Evolutionary conservation across 345 rosid genomes (phyloP).

Genomic region (Acer saccharum): DNA sequence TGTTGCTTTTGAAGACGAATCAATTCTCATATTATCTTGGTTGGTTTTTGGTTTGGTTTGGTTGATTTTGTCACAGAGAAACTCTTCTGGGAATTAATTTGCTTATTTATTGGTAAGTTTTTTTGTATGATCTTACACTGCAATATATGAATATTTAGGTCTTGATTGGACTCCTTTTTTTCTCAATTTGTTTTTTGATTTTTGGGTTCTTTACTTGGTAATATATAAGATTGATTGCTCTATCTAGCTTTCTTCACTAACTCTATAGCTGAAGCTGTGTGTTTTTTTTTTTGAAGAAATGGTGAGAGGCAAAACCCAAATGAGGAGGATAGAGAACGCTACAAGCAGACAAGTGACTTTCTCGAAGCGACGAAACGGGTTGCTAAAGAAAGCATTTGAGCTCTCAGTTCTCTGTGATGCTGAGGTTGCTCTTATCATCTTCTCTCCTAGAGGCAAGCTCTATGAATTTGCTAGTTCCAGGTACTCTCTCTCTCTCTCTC

Average conservation of each 20-base stretch:
- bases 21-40: not conserved
- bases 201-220: conserved; percentile 12
- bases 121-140: not conserved
- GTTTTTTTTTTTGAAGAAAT: conserved; percentile 22
- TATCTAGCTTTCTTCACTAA: not conserved
- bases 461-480: conserved; percentile 66
- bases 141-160: not conserved
- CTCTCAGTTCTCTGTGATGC: conserved; percentile 84
- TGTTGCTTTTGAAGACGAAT: not conserved
- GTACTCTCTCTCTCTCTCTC: conserved; percentile 14
- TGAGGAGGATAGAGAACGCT: conserved; percentile 77
- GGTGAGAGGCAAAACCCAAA: conserved; percentile 81
- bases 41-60: not conserved
- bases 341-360: conserved; percentile 83
- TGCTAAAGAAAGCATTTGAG: conserved; percentile 80
- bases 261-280: too few relatives aligned
- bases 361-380: conserved; percentile 74
- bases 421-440: conserved; percentile 71
- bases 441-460: conserved; percentile 73
- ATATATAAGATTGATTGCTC: not conserved
- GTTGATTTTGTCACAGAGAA: not conserved
- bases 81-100: not conserved
- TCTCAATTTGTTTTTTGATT: not conserved
- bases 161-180: not conserved
- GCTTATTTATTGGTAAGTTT: too few relatives aligned